Evolutionary conservation across 306 rosid species (phyloP).

Genomic region (Canavalia ensiformis): DNA sequence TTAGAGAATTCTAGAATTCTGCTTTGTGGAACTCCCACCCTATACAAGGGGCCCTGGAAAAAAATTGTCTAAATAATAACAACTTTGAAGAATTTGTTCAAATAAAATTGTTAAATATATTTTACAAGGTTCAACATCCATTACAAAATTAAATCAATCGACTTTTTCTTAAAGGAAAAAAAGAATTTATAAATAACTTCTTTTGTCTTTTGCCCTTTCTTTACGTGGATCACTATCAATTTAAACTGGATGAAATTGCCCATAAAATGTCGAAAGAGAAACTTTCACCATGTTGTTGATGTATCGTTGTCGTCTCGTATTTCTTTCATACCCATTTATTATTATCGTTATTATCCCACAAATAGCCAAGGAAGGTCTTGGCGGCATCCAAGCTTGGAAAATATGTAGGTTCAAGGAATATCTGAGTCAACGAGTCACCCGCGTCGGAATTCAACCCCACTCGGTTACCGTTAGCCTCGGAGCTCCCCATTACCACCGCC

Average conservation of each 20-base stretch:
- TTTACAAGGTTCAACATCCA: too few relatives aligned
- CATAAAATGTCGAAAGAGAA: not conserved
- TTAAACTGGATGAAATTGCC: not conserved
- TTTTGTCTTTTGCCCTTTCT: not conserved
- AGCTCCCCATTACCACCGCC: conserved; percentile 78
- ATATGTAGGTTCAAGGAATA: conserved; percentile 84
- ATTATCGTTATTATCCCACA: conserved; percentile 48
- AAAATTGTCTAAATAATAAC: too few relatives aligned
- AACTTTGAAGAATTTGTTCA: too few relatives aligned
- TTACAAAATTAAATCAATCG: too few relatives aligned
- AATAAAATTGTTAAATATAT: too few relatives aligned
- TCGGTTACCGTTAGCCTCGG: conserved; percentile 83
- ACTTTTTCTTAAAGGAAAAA: not conserved
- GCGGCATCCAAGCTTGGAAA: conserved; percentile 97
- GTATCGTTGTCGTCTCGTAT: not conserved
- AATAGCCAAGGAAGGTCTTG: conserved; percentile 80
- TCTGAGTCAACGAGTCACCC: conserved; percentile 79
- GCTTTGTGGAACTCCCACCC: too few relatives aligned
- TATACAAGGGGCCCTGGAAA: too few relatives aligned
- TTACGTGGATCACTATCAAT: not conserved
- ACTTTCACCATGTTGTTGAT: not conserved
- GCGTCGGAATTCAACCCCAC: conserved; percentile 62
- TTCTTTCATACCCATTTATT: not conserved
- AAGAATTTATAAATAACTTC: conserved; percentile 22
- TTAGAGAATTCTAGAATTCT: too few relatives aligned